Evolutionary conservation across 2,329 filamentous ascomycete genomes (phyloP), one percentile per base, ranked within the genome.

Genomic region (Pleurostoma richardsiae): DNA sequence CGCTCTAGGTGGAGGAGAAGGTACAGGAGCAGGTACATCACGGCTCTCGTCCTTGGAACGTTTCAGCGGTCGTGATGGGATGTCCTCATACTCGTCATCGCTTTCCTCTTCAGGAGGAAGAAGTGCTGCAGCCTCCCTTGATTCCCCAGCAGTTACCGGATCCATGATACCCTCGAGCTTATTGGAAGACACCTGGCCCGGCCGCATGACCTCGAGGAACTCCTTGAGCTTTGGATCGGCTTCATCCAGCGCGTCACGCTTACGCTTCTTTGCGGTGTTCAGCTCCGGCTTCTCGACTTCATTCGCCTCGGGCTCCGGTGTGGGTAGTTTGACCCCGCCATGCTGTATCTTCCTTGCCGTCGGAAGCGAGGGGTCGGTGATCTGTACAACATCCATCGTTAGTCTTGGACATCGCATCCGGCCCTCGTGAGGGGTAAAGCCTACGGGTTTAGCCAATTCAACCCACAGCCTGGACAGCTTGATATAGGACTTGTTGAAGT

Each of bases 401-500:
- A 52, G 52, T 55, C 40, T 54, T 19, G 19, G 19, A 19, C 49
- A 36, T 36, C 11, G 38, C 10, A 10, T 45, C 41, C 33, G 19
- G 30, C 40, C 39, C 45, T n/a, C 45, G 48, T 53, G 45, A 43
- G 39, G n/a, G 27, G 41, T 42, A 42, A 39, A 63, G 19, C 75
- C 61, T 64, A 95, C 87, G 50, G 94, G 86, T 64, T 81, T 85
- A 47, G 94, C 94, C 60, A 94, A 72, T 71, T 96, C 91, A 52
- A 96, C 94, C 30, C 78, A 79, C 59, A 99, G 90, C 72, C 86
- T 95, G 48, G 91, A 96, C 88, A 96, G 94, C 58, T 90, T 89
- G 59, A 99, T 90, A 69, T 90, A 99, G 53, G 91, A 86, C 64
- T 82, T 89, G 74, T 99, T 91, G 76, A 96, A 96, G 73, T 96